phyloP scores from a whole-genome alignment of 441 rosid genomes.

The Syzygium malaccense region DNA sequence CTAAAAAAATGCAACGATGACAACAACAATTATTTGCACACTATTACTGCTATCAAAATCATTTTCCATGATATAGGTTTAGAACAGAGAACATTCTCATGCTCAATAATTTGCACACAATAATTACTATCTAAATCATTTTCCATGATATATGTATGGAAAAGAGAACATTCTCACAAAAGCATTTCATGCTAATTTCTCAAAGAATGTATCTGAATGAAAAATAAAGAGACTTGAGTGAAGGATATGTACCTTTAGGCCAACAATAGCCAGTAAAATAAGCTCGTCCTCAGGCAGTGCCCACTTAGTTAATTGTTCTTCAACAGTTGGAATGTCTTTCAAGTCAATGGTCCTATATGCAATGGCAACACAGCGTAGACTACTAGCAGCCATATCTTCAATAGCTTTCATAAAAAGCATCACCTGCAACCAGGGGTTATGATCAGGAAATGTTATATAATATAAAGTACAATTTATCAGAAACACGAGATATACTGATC shows the following conservation, averaged over 20 bases:
- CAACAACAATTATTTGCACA: not conserved
- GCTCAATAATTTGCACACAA: not conserved
- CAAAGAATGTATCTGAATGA: not conserved
- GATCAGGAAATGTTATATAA: not conserved
- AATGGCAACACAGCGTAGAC: slow-evolving; percentile 95
- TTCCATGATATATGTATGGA: not conserved
- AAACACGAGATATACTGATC: not conserved
- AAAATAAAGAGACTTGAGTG: not conserved
- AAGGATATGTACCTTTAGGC: slow-evolving; percentile 57
- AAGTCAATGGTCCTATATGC: slow-evolving; percentile 65
- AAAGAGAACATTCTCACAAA: not conserved
- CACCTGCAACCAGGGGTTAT: slow-evolving; percentile 28
- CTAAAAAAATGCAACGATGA: not conserved
- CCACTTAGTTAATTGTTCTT: slow-evolving; percentile 64
- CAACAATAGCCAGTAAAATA: slow-evolving; percentile 78
- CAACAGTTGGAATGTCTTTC: slow-evolving; percentile 63
- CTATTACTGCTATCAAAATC: not conserved
- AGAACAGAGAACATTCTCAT: not conserved
- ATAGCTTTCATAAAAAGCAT: slow-evolving; percentile 50
- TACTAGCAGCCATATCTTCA: slow-evolving; percentile 83
- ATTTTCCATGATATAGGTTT: not conserved
- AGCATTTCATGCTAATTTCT: not conserved
- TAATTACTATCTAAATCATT: not conserved
- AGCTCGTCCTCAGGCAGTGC: slow-evolving; percentile 80
- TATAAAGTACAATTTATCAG: not conserved